These are phyloP conservation scores for Aquilaria malaccensis DNA, from an alignment of 345 rosid genomes.

Conservation along the genomic window DNA sequence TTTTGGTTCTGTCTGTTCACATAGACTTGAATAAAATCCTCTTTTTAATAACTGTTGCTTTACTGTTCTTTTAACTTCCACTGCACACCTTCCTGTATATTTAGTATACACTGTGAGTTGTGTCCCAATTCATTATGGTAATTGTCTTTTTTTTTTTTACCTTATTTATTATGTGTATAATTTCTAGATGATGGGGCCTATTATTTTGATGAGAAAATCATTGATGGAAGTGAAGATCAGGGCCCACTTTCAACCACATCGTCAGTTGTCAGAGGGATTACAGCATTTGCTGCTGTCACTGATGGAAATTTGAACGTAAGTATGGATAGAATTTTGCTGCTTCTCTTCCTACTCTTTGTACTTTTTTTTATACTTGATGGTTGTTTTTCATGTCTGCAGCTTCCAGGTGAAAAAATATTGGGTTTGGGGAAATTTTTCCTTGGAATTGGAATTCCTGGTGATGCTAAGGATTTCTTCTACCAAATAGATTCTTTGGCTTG, in stretches of 20 bases:
- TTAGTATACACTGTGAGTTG: too few species aligned
- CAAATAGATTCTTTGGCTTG: constrained; percentile 80
- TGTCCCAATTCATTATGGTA: not conserved
- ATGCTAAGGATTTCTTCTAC: constrained; percentile 70
- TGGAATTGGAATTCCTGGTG: constrained; percentile 85
- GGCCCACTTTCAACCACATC: constrained; percentile 79
- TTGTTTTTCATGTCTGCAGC: constrained; percentile 45
- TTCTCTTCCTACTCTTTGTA: constrained; percentile 7
- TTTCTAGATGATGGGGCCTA: constrained; percentile 72
- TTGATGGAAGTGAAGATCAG: constrained; percentile 34
- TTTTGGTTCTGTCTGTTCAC: not conserved
- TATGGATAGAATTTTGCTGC: constrained; percentile 8
- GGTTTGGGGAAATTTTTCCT: constrained; percentile 90
- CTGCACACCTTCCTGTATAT: not conserved
- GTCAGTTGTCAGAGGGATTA: constrained; percentile 77
- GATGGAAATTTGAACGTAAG: constrained; percentile 55
- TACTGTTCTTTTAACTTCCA: not conserved
- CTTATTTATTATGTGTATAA: constrained; percentile 1
- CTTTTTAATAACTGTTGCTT: too few species aligned
- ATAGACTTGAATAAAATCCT: too few species aligned
- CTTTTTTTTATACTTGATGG: not conserved
- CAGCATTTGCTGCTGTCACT: constrained; percentile 57
- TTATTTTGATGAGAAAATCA: constrained; percentile 72
- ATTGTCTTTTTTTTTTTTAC: constrained; percentile 3
- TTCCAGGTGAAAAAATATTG: constrained; percentile 64